These are phyloP conservation scores for Endoconidiophora laricicola DNA, from an alignment of 2,329 filamentous ascomycete genomes.

Conservation along the genomic window DNA sequence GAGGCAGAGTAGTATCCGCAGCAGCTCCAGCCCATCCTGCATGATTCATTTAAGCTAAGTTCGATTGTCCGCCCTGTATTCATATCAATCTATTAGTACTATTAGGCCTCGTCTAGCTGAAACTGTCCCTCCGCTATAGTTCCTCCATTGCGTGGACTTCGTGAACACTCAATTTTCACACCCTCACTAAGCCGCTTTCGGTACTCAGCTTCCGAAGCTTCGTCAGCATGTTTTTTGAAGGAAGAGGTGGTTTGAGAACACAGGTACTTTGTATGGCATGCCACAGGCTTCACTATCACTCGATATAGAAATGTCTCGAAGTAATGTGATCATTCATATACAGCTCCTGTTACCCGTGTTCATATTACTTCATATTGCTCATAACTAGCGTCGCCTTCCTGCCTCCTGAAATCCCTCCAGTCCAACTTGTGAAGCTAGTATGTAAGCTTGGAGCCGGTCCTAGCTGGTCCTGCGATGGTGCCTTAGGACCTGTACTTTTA, in stretches of 20 bases:
- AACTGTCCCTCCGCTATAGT: background rate
- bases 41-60: background rate
- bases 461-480: too few relatives aligned
- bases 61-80: background rate
- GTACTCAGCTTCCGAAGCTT: constrained; percentile 5
- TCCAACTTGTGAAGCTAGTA: too few relatives aligned
- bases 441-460: too few relatives aligned
- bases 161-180: background rate
- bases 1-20: too few relatives aligned
- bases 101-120: background rate
- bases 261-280: background rate
- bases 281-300: background rate
- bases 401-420: too few relatives aligned
- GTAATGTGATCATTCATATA: background rate
- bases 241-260: background rate
- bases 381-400: too few relatives aligned
- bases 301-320: background rate
- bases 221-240: constrained; percentile 3
- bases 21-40: background rate
- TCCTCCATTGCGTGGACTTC: constrained; percentile 7
- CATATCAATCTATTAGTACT: background rate
- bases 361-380: too few relatives aligned
- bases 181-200: constrained; percentile 3
- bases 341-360: too few relatives aligned
- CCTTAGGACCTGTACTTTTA: too few relatives aligned